phyloP scores from a whole-genome alignment of 495 filamentous ascomycete species.

The Podospora pseudocomata region DNA sequence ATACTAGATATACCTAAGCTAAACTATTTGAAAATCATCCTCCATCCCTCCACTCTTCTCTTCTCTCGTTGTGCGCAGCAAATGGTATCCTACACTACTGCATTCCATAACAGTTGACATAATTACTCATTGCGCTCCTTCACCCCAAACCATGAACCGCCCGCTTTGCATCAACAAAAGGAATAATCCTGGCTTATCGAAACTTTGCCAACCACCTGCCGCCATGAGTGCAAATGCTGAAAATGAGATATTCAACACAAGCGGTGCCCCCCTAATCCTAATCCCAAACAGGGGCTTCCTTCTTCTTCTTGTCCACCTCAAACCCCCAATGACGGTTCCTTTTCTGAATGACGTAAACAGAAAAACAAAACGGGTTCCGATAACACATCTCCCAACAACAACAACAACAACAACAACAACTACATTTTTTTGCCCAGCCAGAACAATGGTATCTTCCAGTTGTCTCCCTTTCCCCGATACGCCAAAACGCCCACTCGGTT shows the following conservation, averaged over 20 bases:
- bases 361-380: neutral
- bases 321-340: neutral
- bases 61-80: neutral
- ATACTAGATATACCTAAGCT: neutral
- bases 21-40: neutral
- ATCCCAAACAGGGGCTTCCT: neutral
- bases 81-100: slow-evolving; percentile 8
- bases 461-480: slow-evolving; percentile 13
- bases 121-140: neutral
- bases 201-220: neutral
- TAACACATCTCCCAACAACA: neutral
- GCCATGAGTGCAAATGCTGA: neutral
- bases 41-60: neutral
- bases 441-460: slow-evolving; percentile 32
- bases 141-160: neutral
- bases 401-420: too few relatives aligned
- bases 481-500: slow-evolving; percentile 33
- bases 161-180: neutral
- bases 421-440: slow-evolving; percentile 1
- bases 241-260: neutral
- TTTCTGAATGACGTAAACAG: neutral
- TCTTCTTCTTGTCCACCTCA: neutral
- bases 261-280: neutral
- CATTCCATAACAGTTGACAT: neutral
- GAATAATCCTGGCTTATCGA: neutral